phyloP scores from a whole-genome alignment of 176 grass and related monocot species.

The Rhynchospora pubera region DNA sequence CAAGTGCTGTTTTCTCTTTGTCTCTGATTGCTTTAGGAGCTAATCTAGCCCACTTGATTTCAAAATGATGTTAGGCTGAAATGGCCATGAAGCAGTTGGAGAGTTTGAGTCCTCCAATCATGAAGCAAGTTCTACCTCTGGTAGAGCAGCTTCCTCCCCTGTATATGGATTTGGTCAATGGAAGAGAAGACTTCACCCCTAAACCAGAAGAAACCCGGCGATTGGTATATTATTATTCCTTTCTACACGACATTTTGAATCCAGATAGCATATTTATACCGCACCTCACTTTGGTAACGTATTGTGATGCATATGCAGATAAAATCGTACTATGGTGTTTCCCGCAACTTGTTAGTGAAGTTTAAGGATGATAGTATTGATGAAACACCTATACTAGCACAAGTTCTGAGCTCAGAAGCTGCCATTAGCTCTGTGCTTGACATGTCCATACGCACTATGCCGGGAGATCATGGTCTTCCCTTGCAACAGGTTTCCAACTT shows the following conservation, averaged over 20 bases:
- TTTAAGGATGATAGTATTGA: conserved; percentile 95
- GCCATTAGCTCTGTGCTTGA: conserved; percentile 81
- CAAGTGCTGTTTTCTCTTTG: neutral
- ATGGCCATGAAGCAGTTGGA: conserved; percentile 86
- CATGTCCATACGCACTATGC: conserved; percentile 79
- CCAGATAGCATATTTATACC: neutral
- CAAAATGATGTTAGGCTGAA: conserved; percentile 56
- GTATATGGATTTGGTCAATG: conserved; percentile 87
- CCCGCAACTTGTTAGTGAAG: conserved; percentile 86
- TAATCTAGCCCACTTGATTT: neutral
- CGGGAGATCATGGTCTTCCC: conserved; percentile 84
- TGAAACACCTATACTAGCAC: conserved; percentile 71
- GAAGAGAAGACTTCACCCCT: conserved; percentile 91
- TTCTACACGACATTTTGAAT: neutral
- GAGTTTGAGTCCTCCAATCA: conserved; percentile 76
- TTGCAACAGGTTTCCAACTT: conserved; percentile 66
- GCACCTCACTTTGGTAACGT: neutral
- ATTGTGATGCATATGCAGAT: conserved; percentile 39
- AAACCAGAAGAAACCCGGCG: conserved; percentile 86
- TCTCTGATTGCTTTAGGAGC: neutral
- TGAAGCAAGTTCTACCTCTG: conserved; percentile 91
- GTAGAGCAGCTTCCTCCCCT: conserved; percentile 91
- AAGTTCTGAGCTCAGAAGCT: conserved; percentile 81
- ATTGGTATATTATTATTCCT: conserved; percentile 48
- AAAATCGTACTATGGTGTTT: conserved; percentile 95